Conservation (phyloP, 768 basidiomycete genomes). For the Coprinellus aureogranulatus region DNA sequence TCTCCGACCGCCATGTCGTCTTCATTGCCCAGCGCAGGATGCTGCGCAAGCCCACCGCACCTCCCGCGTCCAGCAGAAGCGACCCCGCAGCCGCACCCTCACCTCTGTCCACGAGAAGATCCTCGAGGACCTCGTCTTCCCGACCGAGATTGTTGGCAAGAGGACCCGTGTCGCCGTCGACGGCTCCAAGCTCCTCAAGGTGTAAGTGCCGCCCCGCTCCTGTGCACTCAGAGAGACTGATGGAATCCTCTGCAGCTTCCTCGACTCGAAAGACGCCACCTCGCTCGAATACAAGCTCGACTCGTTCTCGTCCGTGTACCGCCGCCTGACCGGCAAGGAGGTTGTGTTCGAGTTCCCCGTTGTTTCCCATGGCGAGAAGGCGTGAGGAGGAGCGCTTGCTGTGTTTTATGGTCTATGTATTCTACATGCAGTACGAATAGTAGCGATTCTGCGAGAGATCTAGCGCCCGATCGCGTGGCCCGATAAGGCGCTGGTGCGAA, state of each 20-base stretch:
- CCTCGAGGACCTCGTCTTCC: slow-evolving; percentile 98
- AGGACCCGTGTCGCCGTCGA: slow-evolving; percentile 91
- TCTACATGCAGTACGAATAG: slow-evolving; percentile 9
- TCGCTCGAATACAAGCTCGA: slow-evolving; percentile 99
- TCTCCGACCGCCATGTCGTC: slow-evolving; percentile 98
- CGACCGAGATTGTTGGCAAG: slow-evolving; percentile 99
- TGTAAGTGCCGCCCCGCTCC: slow-evolving; percentile 55
- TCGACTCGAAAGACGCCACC: slow-evolving; percentile 97
- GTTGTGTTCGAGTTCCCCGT: slow-evolving; percentile 92
- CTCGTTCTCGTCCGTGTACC: slow-evolving; percentile 97
- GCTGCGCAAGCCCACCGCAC: slow-evolving; percentile 96
- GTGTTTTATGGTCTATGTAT: slow-evolving; percentile 14
- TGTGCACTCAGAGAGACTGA: slow-evolving; percentile 1
- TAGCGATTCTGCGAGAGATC: slow-evolving; percentile 1
- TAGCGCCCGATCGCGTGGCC: not conserved
- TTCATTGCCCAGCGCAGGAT: slow-evolving; percentile 98
- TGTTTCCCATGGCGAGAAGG: slow-evolving; percentile 63
- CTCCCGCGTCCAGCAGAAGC: slow-evolving; percentile 91
- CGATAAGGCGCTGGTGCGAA: slow-evolving; percentile 7
- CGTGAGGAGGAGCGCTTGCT: slow-evolving; percentile 27
- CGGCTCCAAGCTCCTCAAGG: slow-evolving; percentile 94
- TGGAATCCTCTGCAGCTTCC: slow-evolving; percentile 58
- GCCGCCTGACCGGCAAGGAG: slow-evolving; percentile 93
- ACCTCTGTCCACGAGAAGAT: slow-evolving; percentile 98
- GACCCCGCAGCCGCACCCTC: slow-evolving; percentile 94